A percentile compares a stretch with the other conserved stretches of the same genome.
Evolutionary conservation across 1,139 yeast species (phyloP).

Genomic region (Wickerhamomyces sp.): DNA sequence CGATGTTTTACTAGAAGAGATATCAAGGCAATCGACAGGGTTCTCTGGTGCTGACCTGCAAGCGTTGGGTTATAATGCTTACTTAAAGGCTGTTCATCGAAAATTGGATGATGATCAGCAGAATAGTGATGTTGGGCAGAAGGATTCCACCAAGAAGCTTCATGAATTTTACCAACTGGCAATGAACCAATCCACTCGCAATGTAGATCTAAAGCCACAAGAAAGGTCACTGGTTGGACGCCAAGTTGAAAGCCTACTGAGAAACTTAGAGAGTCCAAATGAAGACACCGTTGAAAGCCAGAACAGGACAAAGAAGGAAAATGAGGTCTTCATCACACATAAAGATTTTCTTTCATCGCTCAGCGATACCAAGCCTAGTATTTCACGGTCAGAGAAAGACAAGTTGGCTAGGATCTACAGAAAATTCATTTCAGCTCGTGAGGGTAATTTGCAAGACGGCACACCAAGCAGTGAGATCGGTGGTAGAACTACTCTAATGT

Average conservation of each 20-base stretch:
- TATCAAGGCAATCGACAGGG: slow-evolving; percentile 66
- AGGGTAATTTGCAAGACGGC: slow-evolving; percentile 89
- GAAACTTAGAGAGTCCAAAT: slow-evolving; percentile 8
- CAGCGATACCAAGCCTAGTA: slow-evolving; percentile 80
- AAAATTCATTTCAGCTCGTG: slow-evolving; percentile 73
- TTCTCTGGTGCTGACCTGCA: slow-evolving; percentile 95
- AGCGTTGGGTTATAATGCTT: slow-evolving; percentile 89
- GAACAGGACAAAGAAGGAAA: slow-evolving; percentile 5
- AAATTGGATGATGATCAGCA: slow-evolving; percentile 44
- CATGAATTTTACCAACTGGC: slow-evolving; percentile 36
- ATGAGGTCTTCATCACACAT: slow-evolving; percentile 39
- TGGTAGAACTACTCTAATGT: slow-evolving; percentile 75
- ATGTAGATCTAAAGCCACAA: slow-evolving; percentile 31
- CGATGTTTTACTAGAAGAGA: slow-evolving; percentile 48
- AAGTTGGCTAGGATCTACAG: slow-evolving; percentile 64
- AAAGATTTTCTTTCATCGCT: slow-evolving; percentile 62
- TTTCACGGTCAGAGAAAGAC: slow-evolving; percentile 63
- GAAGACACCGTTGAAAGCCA: neutral
- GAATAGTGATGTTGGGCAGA: slow-evolving; percentile 29
- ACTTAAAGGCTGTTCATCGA: slow-evolving; percentile 84
- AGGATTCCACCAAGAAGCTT: slow-evolving; percentile 22
- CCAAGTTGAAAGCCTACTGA: slow-evolving; percentile 40
- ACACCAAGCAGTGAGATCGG: slow-evolving; percentile 80
- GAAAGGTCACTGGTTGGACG: slow-evolving; percentile 43
- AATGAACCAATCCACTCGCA: slow-evolving; percentile 26